These are phyloP conservation scores for Colletotrichum gloeosporioides DNA, from an alignment of 2,329 filamentous ascomycete genomes.

Conservation along the genomic window DNA sequence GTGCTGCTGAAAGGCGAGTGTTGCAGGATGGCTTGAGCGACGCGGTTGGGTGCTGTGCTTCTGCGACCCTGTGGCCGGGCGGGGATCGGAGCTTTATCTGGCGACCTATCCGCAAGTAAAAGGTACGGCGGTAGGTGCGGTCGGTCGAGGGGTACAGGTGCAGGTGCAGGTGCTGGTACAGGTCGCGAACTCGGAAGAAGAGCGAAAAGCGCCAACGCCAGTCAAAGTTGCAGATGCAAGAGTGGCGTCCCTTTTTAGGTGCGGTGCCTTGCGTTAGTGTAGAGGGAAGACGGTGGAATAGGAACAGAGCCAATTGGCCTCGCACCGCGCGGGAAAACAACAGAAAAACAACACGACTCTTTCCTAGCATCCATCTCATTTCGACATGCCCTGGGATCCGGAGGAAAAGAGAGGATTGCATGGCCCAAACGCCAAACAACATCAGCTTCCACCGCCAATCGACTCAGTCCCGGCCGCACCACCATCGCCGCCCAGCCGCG, in stretches of 20 bases:
- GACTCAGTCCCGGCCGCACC: not conserved
- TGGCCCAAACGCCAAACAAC: not conserved
- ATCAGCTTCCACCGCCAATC: not conserved
- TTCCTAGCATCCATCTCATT: not conserved
- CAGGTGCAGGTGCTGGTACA: not conserved
- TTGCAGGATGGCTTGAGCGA: not conserved
- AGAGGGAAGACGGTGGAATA: not conserved
- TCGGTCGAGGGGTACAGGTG: not conserved
- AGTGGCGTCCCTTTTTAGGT: not conserved
- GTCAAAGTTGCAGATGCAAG: not conserved
- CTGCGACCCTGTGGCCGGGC: constrained; percentile 1
- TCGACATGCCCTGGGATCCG: not conserved
- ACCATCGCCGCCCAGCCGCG: not conserved
- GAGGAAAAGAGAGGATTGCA: not conserved
- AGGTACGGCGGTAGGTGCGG: not conserved
- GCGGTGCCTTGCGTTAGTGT: not conserved
- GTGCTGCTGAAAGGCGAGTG: not conserved
- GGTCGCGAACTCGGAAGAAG: not conserved
- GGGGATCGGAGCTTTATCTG: not conserved
- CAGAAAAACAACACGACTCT: not conserved
- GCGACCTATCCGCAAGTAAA: not conserved
- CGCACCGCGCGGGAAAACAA: not conserved
- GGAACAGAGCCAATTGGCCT: not conserved
- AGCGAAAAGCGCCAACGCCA: not conserved
- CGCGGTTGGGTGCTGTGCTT: not conserved